These are phyloP conservation scores for Xylaria sp. DNA, from an alignment of 2,329 filamentous ascomycete genomes.

Conservation along the genomic window DNA sequence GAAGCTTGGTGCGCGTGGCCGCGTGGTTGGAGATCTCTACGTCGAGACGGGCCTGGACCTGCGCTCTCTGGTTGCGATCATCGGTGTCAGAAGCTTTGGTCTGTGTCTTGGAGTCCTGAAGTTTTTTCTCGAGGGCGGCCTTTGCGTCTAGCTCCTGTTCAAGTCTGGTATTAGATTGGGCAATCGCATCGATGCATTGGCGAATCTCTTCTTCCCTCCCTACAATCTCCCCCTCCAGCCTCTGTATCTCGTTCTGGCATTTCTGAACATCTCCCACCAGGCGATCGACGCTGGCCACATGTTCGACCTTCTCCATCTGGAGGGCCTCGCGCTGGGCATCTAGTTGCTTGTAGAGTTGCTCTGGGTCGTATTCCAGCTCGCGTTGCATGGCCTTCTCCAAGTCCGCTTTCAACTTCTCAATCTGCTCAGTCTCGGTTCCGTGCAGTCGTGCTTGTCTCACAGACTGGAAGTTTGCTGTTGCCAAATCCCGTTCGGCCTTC, in stretches of 20 bases:
- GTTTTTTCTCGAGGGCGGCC: neutral
- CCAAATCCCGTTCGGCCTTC: neutral
- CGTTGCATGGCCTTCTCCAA: neutral
- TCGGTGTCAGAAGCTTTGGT: neutral
- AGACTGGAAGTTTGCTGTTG: neutral
- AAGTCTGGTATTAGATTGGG: neutral
- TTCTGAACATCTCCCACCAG: neutral
- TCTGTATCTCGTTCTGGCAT: conserved; percentile 1
- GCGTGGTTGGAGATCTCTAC: neutral
- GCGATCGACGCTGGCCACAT: neutral
- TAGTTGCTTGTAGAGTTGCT: neutral
- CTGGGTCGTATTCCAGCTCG: neutral
- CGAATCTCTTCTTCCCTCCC: neutral
- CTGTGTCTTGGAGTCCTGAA: neutral
- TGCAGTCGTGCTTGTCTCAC: neutral
- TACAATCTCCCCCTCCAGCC: neutral
- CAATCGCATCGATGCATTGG: neutral
- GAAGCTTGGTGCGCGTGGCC: neutral
- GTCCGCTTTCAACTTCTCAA: neutral
- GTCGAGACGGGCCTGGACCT: neutral
- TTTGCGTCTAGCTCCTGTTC: neutral
- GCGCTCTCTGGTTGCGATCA: neutral
- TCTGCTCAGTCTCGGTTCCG: neutral
- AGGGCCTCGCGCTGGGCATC: neutral
- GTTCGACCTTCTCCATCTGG: neutral